Base-by-base conservation (phyloP, 352 stramenopile genomes). In the Globisporangium paroecandrum region DNA sequence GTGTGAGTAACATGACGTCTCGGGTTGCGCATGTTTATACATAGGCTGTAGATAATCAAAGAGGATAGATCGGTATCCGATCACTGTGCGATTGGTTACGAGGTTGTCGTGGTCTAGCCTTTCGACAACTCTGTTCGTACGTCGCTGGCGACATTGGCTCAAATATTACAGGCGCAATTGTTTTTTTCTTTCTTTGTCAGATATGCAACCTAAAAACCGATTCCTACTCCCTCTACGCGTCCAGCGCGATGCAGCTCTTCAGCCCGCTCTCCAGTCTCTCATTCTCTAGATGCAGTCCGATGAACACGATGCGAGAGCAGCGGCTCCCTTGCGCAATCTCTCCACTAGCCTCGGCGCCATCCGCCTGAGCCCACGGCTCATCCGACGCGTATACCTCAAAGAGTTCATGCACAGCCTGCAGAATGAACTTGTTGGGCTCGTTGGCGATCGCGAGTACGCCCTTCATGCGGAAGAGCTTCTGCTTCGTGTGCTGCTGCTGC, bases 341-440 rank as follows among this genome's bases (percentile, higher is more conserved):
- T 32, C 29, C 29, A 32, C 29, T 32, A 32, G 7, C 29, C 29
- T 32, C 29, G 29, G 29, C 29, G 3, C 24, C 12, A 20, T 58
- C 53, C n/a, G 24, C 13, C 7, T 71, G 64, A 69, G 22, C 61
- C 84, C 84, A 93, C 22, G 53, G 51, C 63, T 93, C 85, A 55
- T 90, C 74, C 4, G 79, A 87, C 22, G 76, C 65, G 67, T 90
- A 90, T 24, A 94, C 79, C 47, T 93, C 85, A 58, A 93, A 94
- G 20, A 93, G 68, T 64, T 94, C 85, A 58, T 93, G 84, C 43
- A 94, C 87, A n/a, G 83, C 87, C 62, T 94, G 87, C 29, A 94
- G 70, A 24, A 94, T 89, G 58, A 82, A 89, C 70, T 94, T 94
- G 60, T 82, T 79, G 4, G 63, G 27, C 46, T 90, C 80, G 5